Base-by-base conservation (phyloP, 176 grass and related monocot genomes). In the Aegilops bicornis region DNA sequence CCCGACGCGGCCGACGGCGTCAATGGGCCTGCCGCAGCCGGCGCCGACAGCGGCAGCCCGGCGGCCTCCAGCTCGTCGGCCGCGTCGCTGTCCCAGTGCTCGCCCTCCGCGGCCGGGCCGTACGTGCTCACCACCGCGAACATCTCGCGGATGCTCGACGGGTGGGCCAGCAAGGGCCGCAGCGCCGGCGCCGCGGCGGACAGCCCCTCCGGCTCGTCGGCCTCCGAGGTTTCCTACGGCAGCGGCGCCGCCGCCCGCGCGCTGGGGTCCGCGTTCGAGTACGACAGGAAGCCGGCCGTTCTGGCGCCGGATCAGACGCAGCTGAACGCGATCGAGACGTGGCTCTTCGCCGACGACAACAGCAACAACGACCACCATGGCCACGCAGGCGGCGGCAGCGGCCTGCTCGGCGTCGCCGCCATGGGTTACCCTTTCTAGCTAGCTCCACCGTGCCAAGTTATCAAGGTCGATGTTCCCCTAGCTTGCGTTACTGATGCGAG, bases 61-160 rank as follows among this genome's bases (percentile, higher is more conserved):
- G 75, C 50, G 23, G 74, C 50, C 35, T 95, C 79, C 6, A 92
- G 86, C 85, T 83, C 74, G 10, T 83, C 87, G 4, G 79, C 35
- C 3, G 74, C 82, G 22, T 89, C 85, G 27, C 73, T 52, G 16
- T 76, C 73, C 80, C 90, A 75, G 85, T 82, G 69, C 80, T 85
- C 73, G 64, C 83, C 78, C 14, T 78, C 71, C 35, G 30, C 37
- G 4, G 23, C 82, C 13, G 50, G 77, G 25, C 73, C 43, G 42
- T 98, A 89, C 82, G 89, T 94, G 16, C 91, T 92, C 0, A 95
- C 86, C 70, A 87, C 93, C 13, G 88, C 90, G 17, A 95, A 95
- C 88, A 89, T 98, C 70, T 95, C 96, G 2, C 91, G 88, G 58
- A 88, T 98, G 84, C 93, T 98, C n/a, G 86, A 94, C 88, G 83